A percentile compares a stretch with the other conserved stretches of the same genome.
Conservation (phyloP, 441 rosid genomes). For the Populus hybrid region DNA sequence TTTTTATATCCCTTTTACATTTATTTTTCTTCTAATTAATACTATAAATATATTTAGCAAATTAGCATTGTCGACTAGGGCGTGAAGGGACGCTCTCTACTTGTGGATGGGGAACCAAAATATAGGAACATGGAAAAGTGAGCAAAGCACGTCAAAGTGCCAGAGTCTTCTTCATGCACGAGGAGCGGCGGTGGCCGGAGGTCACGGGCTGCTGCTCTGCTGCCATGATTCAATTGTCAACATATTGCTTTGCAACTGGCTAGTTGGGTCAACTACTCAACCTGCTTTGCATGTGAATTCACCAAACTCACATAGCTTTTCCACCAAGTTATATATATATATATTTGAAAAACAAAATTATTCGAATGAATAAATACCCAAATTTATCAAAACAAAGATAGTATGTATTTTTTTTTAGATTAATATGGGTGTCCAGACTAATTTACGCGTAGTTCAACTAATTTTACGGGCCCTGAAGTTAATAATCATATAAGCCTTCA, state of each 20-base stretch:
- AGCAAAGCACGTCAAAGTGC: neutral
- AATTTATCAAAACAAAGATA: too few relatives aligned
- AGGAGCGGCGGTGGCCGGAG: slow-evolving; percentile 37
- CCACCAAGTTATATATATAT: neutral
- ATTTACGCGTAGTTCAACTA: too few relatives aligned
- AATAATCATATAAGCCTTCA: too few relatives aligned
- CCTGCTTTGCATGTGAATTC: slow-evolving; percentile 32
- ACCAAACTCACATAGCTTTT: slow-evolving; percentile 19
- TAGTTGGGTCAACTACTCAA: slow-evolving; percentile 36
- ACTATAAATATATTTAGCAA: neutral
- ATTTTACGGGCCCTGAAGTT: too few relatives aligned
- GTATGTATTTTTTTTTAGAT: too few relatives aligned
- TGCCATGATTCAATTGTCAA: neutral
- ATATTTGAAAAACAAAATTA: too few relatives aligned
- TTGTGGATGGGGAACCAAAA: neutral
- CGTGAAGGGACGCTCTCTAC: neutral
- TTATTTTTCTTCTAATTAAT: neutral
- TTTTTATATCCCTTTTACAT: too few relatives aligned
- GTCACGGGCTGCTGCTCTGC: slow-evolving; percentile 33
- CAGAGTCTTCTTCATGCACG: slow-evolving; percentile 17
- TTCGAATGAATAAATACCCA: too few relatives aligned
- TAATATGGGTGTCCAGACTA: too few relatives aligned
- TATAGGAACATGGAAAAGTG: neutral
- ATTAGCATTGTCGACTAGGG: neutral
- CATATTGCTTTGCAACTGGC: neutral